phyloP scores from a whole-genome alignment of 1,139 yeast species.

The Hemisphaericaspora subhashii region DNA sequence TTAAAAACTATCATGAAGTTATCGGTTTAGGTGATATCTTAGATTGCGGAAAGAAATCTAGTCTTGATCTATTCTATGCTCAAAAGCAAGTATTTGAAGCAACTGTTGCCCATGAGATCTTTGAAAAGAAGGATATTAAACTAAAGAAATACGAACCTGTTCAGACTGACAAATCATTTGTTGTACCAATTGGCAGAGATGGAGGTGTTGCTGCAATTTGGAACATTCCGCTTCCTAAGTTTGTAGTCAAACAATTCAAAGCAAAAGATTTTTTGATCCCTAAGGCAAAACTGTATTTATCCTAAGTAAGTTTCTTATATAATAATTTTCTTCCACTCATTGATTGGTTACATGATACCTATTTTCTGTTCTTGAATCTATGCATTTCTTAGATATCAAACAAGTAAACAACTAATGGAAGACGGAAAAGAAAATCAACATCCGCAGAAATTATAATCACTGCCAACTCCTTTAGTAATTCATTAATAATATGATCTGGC shows the following conservation, averaged over 20 bases:
- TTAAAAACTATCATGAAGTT: constrained; percentile 25
- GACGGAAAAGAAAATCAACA: too few relatives aligned
- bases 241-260: constrained; percentile 28
- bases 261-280: constrained; percentile 23
- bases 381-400: too few relatives aligned
- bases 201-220: constrained; percentile 37
- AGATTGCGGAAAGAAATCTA: constrained; percentile 21
- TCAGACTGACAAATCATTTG: constrained; percentile 12
- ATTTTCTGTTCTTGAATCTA: too few relatives aligned
- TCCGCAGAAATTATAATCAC: too few relatives aligned
- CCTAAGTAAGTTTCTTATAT: too few relatives aligned
- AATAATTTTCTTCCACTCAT: too few relatives aligned
- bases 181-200: constrained; percentile 34
- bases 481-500: too few relatives aligned
- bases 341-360: too few relatives aligned
- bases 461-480: too few relatives aligned
- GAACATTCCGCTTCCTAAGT: constrained; percentile 31
- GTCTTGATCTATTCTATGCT: constrained; percentile 26
- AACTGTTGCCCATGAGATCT: constrained; percentile 18
- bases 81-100: constrained; percentile 23
- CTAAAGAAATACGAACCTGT: constrained; percentile 16
- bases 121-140: constrained; percentile 13
- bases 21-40: constrained; percentile 36
- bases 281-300: constrained; percentile 12
- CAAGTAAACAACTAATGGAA: too few relatives aligned